A percentile compares a stretch with the other conserved stretches of the same genome.
Conservation (phyloP, 805 yeast genomes). For the Ogataea haglerorum region DNA sequence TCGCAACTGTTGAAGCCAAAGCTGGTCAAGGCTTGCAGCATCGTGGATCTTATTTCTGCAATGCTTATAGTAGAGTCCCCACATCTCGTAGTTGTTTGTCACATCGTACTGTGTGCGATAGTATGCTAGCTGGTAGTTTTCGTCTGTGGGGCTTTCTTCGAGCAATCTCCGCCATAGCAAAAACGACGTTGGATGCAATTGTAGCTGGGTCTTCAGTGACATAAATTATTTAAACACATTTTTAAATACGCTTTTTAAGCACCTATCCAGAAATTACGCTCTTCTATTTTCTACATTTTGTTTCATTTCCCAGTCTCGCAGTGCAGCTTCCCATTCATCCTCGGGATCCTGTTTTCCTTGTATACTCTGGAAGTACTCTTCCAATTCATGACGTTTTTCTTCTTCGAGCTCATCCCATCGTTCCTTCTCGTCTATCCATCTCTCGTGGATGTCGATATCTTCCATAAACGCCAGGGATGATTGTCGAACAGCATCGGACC, state of each 20-base stretch:
- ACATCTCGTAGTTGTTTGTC: constrained; percentile 10
- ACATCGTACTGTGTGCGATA: constrained; percentile 12
- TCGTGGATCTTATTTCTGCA: not conserved
- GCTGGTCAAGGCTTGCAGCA: constrained; percentile 17
- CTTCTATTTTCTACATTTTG: constrained; percentile 6
- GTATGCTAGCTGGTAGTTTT: constrained; percentile 6
- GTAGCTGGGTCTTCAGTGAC: constrained; percentile 3
- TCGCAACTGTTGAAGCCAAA: constrained; percentile 33
- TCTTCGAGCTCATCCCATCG: constrained; percentile 65
- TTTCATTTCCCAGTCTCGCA: constrained; percentile 53
- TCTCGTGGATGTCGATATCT: constrained; percentile 78
- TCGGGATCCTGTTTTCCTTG: constrained; percentile 51
- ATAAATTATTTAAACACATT: not conserved
- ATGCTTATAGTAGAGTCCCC: constrained; percentile 14
- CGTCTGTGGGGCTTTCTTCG: not conserved
- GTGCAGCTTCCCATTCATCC: constrained; percentile 67
- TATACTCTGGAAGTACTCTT: constrained; percentile 32
- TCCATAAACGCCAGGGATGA: constrained; percentile 51
- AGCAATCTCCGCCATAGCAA: constrained; percentile 12
- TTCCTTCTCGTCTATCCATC: constrained; percentile 89
- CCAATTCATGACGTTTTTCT: constrained; percentile 40
- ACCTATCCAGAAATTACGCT: not conserved
- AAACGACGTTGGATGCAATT: constrained; percentile 8
- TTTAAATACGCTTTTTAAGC: not conserved
- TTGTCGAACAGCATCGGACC: constrained; percentile 94